Conservation (phyloP, 1,284 basidiomycete genomes). For the Melanopsichium pennsylvanicum region DNA sequence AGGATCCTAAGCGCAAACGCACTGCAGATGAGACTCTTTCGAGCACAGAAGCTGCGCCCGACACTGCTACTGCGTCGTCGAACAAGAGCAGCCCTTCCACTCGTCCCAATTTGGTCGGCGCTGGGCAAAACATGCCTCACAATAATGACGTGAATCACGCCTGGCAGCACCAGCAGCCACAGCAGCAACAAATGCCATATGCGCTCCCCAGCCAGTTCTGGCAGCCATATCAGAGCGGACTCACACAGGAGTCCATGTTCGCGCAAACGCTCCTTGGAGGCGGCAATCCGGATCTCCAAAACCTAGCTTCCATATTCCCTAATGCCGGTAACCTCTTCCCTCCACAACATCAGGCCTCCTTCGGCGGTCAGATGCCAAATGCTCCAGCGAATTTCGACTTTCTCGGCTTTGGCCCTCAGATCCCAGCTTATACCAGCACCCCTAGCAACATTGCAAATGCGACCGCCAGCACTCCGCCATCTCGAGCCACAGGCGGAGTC, state of each 20-base stretch:
- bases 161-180: slow-evolving; percentile 24
- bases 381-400: background rate
- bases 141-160: background rate
- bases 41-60: background rate
- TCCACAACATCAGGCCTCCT: slow-evolving; percentile 1
- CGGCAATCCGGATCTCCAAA: slow-evolving; percentile 12
- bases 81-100: slow-evolving; percentile 13
- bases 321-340: slow-evolving; percentile 9
- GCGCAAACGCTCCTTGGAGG: slow-evolving; percentile 38
- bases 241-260: slow-evolving; percentile 22
- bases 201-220: slow-evolving; percentile 20
- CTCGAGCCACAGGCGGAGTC: slow-evolving; percentile 3
- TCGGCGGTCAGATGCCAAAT: slow-evolving; percentile 1
- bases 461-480: background rate
- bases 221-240: slow-evolving; percentile 7
- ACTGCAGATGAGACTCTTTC: slow-evolving; percentile 10
- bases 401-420: slow-evolving; percentile 2
- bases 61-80: slow-evolving; percentile 6
- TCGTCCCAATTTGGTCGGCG: background rate
- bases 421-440: too few relatives aligned
- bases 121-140: background rate
- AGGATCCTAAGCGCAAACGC: slow-evolving; percentile 29
- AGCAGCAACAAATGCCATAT: slow-evolving; percentile 6
- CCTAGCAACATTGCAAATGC: too few relatives aligned
- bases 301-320: slow-evolving; percentile 18